Percentiles rank a stretch among this genome's conserved stretches.
Evolutionary conservation across 2,329 filamentous ascomycete species (phyloP).

Genomic region (Aspergillus felis): DNA sequence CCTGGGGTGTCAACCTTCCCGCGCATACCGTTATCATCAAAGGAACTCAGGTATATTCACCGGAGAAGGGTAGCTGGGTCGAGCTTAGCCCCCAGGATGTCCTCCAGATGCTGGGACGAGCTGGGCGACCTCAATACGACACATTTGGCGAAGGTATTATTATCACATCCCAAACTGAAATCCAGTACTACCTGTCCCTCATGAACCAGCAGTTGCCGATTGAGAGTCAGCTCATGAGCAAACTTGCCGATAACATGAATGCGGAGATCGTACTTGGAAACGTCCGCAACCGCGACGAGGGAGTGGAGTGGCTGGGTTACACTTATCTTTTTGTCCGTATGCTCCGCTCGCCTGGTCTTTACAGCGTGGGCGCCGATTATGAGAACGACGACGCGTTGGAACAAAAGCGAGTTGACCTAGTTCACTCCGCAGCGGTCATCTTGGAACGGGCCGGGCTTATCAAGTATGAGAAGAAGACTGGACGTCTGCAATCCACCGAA

Average conservation of each 20-base stretch:
- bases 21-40: conserved; percentile 99
- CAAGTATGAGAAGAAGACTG: conserved; percentile 93
- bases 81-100: conserved; percentile 97
- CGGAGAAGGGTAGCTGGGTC: conserved; percentile 98
- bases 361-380: conserved; percentile 94
- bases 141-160: conserved; percentile 98
- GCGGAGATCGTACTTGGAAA: conserved; percentile 95
- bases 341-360: conserved; percentile 89
- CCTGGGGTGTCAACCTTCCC: conserved; percentile 97
- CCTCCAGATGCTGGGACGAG: conserved; percentile 96
- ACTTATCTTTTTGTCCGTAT: conserved; percentile 97
- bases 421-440: conserved; percentile 86
- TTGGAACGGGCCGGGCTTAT: conserved; percentile 83
- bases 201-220: conserved; percentile 97
- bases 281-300: conserved; percentile 84
- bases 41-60: conserved; percentile 95
- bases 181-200: conserved; percentile 94
- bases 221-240: conserved; percentile 91
- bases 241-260: conserved; percentile 91
- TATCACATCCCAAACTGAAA: conserved; percentile 90
- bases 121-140: conserved; percentile 92
- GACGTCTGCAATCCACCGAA: conserved; percentile 84
- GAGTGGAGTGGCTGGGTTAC: conserved; percentile 98
- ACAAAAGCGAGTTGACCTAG: conserved; percentile 94
- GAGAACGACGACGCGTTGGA: conserved; percentile 87